Conservation (phyloP, 139 green algal genomes). For the Closterium sp. region DNA sequence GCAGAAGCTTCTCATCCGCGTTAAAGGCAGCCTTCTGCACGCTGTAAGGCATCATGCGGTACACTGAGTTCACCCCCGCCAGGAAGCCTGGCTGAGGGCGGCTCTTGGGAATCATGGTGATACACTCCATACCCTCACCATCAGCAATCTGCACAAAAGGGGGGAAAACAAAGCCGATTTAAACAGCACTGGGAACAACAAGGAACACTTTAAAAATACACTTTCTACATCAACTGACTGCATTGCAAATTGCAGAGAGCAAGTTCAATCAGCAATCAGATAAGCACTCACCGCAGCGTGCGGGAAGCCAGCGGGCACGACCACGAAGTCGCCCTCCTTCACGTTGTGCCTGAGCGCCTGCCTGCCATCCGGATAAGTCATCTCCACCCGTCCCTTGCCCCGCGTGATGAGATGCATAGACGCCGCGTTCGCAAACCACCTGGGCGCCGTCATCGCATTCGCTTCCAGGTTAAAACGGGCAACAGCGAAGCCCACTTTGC, state of each 20-base stretch:
- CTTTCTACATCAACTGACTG: too few relatives aligned
- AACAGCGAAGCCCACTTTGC: background rate
- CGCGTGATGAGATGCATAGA: slow-evolving; percentile 29
- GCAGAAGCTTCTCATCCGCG: slow-evolving; percentile 6
- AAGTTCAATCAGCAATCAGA: too few relatives aligned
- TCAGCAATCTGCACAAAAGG: too few relatives aligned
- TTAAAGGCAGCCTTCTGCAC: slow-evolving; percentile 15
- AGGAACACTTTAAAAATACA: too few relatives aligned
- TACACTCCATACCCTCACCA: too few relatives aligned
- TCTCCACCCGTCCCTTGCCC: slow-evolving; percentile 40
- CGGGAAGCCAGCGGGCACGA: slow-evolving; percentile 15
- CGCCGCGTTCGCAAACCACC: slow-evolving; percentile 16
- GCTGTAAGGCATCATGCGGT: slow-evolving; percentile 9
- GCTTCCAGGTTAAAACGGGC: background rate
- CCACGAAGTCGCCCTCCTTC: slow-evolving; percentile 17
- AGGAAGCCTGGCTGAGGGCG: slow-evolving; percentile 20
- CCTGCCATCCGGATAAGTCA: too few relatives aligned
- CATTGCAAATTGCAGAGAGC: too few relatives aligned
- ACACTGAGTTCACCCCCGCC: slow-evolving; percentile 33
- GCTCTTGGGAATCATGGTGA: too few relatives aligned
- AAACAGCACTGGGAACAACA: too few relatives aligned
- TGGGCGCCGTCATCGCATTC: slow-evolving; percentile 16
- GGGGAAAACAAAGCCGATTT: too few relatives aligned
- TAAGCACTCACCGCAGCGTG: background rate
- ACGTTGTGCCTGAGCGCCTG: too few relatives aligned